phyloP scores from a whole-genome alignment of 2,329 filamentous ascomycete species.

The Diplodia mutila region DNA sequence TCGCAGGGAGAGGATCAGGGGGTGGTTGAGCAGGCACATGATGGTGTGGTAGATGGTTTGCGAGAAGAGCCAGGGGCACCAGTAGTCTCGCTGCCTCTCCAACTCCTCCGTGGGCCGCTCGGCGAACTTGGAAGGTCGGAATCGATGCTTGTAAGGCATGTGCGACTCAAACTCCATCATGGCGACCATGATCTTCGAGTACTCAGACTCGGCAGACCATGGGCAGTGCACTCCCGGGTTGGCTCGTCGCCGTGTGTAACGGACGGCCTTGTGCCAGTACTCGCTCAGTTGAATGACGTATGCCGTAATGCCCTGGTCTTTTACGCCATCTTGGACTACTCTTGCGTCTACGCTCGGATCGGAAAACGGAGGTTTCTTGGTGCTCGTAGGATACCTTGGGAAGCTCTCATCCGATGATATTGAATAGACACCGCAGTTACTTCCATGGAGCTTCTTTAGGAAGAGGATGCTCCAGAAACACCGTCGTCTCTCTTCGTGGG shows the following conservation, averaged over 20 bases:
- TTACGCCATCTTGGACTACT: slow-evolving; percentile 25
- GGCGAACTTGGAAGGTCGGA: slow-evolving; percentile 53
- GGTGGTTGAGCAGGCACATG: slow-evolving; percentile 58
- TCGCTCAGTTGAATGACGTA: slow-evolving; percentile 54
- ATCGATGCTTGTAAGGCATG: slow-evolving; percentile 56
- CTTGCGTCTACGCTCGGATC: slow-evolving; percentile 31
- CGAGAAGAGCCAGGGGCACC: slow-evolving; percentile 58
- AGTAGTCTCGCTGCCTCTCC: slow-evolving; percentile 53
- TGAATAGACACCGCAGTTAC: slow-evolving; percentile 38
- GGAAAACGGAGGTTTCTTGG: slow-evolving; percentile 34
- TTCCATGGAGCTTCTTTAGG: slow-evolving; percentile 39
- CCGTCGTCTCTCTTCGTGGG: slow-evolving; percentile 37
- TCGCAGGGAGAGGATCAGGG: slow-evolving; percentile 57
- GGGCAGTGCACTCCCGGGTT: slow-evolving; percentile 49
- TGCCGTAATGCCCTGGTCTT: slow-evolving; percentile 49
- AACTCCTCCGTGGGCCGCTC: slow-evolving; percentile 49
- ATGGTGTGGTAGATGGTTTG: slow-evolving; percentile 60
- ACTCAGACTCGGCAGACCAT: slow-evolving; percentile 58
- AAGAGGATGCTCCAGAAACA: slow-evolving; percentile 42
- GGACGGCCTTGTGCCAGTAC: slow-evolving; percentile 53
- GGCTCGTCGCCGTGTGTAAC: slow-evolving; percentile 53
- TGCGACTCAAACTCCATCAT: slow-evolving; percentile 59
- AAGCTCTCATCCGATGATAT: slow-evolving; percentile 38
- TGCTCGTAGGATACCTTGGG: slow-evolving; percentile 47
- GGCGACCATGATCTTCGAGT: slow-evolving; percentile 54